A percentile compares a stretch with the other conserved stretches of the same genome.
These are phyloP conservation scores for Penicillium sp. DNA, from an alignment of 2,329 filamentous ascomycete species.

Conservation along the genomic window DNA sequence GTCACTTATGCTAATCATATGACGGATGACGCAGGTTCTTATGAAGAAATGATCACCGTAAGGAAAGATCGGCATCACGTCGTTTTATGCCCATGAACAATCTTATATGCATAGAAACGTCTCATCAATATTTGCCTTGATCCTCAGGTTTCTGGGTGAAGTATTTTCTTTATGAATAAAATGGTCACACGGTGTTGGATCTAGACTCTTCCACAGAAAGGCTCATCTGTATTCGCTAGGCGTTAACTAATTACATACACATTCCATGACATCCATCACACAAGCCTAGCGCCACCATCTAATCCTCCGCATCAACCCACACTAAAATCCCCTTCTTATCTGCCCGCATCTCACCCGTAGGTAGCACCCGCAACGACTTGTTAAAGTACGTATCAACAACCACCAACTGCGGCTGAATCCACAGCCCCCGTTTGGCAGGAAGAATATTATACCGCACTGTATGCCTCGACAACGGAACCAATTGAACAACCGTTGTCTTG, in stretches of 20 bases:
- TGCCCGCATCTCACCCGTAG: constrained; percentile 68
- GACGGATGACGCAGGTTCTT: background rate
- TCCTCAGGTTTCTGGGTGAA: background rate
- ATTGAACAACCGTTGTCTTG: constrained; percentile 76
- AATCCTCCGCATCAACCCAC: constrained; percentile 49
- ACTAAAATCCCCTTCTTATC: constrained; percentile 58
- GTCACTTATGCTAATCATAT: background rate
- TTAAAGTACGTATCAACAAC: constrained; percentile 92
- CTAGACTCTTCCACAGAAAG: background rate
- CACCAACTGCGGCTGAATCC: constrained; percentile 72
- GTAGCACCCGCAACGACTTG: constrained; percentile 79
- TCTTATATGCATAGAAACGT: background rate
- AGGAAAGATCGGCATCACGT: background rate
- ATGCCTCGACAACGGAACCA: constrained; percentile 79
- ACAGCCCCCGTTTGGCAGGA: constrained; percentile 65
- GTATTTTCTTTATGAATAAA: background rate
- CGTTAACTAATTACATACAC: background rate
- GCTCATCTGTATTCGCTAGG: background rate
- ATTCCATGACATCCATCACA: background rate
- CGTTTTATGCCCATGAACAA: background rate
- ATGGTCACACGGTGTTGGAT: background rate
- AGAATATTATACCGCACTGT: constrained; percentile 74
- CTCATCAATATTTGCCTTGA: too few relatives aligned
- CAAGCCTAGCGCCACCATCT: background rate
- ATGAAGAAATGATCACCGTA: background rate